These are phyloP conservation scores for Coniferiporia sulphurascens DNA, from an alignment of 1,284 basidiomycete genomes.

Conservation along the genomic window DNA sequence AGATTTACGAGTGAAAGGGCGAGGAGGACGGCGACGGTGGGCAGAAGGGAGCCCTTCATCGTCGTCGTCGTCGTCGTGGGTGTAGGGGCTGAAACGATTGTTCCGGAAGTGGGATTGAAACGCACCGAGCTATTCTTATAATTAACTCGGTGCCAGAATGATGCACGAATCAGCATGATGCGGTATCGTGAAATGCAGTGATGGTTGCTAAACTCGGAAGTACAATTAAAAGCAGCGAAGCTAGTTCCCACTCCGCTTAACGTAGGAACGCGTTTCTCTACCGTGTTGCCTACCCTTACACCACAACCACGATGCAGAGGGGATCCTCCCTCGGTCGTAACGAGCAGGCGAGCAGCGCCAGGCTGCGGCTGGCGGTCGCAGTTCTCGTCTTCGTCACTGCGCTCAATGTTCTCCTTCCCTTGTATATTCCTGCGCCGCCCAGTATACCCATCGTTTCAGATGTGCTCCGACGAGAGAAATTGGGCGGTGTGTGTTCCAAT, in stretches of 20 bases:
- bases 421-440: slow-evolving; percentile 9
- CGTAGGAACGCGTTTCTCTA: neutral
- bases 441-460: neutral
- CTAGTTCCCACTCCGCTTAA: neutral
- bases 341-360: neutral
- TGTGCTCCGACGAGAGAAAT: neutral
- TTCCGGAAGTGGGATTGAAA: too few relatives aligned
- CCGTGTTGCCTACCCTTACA: neutral
- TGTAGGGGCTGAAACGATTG: neutral
- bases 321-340: too few relatives aligned
- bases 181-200: neutral
- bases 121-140: too few relatives aligned
- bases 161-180: too few relatives aligned
- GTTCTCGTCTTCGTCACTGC: slow-evolving; percentile 2
- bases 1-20: slow-evolving; percentile 12
- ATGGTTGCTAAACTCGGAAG: neutral
- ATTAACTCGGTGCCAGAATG: too few relatives aligned
- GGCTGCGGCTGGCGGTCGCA: neutral
- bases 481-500: neutral
- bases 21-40: slow-evolving; percentile 7
- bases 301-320: neutral
- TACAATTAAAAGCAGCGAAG: neutral
- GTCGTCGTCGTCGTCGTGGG: neutral
- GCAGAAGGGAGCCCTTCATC: slow-evolving; percentile 6
- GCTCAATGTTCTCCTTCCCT: slow-evolving; percentile 13